Conservation (phyloP, 768 basidiomycete genomes). For the Hypholoma fasciculare region DNA sequence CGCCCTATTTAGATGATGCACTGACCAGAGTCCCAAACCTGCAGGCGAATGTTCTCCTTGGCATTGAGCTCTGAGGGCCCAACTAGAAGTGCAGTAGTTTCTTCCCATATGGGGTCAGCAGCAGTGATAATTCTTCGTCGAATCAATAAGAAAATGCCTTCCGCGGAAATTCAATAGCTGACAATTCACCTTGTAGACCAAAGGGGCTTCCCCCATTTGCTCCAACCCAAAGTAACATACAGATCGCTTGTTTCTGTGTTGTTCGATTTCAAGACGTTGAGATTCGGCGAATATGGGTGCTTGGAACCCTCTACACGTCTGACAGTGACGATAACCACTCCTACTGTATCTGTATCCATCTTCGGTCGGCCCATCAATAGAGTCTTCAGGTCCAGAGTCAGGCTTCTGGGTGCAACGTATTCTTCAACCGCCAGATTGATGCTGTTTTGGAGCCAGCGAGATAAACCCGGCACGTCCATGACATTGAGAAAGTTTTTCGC, state of each 20-base stretch:
- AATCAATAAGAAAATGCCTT: not conserved
- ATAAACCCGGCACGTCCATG: constrained; percentile 75
- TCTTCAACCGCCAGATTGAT: constrained; percentile 62
- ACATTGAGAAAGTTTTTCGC: constrained; percentile 66
- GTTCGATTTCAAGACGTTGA: constrained; percentile 29
- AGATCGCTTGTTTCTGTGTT: constrained; percentile 40
- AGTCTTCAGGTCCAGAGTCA: constrained; percentile 69
- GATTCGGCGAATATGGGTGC: constrained; percentile 33
- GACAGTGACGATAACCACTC: constrained; percentile 66
- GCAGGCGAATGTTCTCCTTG: constrained; percentile 60
- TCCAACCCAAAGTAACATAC: constrained; percentile 69
- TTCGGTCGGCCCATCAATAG: constrained; percentile 59
- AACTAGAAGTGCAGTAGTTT: constrained; percentile 63
- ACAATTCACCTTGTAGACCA: constrained; percentile 58
- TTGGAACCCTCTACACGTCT: constrained; percentile 57
- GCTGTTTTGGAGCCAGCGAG: constrained; percentile 64
- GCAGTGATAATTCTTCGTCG: constrained; percentile 57
- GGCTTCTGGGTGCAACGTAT: constrained; percentile 70
- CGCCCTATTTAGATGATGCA: not conserved
- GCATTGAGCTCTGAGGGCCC: constrained; percentile 66
- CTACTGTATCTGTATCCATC: constrained; percentile 65
- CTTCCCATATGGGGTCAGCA: constrained; percentile 67
- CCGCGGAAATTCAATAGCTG: not conserved
- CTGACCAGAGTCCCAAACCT: constrained; percentile 74
- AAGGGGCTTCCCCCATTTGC: constrained; percentile 59